These are phyloP conservation scores for Puccinellia tenuiflora DNA, from an alignment of 176 grass and related monocot genomes.

Conservation along the genomic window DNA sequence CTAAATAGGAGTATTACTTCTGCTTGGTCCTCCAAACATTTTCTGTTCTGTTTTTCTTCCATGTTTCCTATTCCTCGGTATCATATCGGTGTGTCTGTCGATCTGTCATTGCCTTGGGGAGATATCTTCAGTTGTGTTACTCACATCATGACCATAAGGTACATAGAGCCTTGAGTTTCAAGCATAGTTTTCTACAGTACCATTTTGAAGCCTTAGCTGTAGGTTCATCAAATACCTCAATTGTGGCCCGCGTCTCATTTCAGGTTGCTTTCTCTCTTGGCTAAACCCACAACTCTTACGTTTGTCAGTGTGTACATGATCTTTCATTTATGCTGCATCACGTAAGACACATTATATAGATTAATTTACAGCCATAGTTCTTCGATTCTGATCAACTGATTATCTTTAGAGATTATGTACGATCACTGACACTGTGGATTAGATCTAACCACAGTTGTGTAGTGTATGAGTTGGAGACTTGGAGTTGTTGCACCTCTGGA, in stretches of 20 bases:
- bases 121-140: background rate
- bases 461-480: background rate
- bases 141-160: slow-evolving; percentile 7
- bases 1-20: too few species aligned
- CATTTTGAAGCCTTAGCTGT: background rate
- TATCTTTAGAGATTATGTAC: background rate
- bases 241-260: background rate
- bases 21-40: background rate
- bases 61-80: background rate
- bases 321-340: background rate
- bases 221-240: slow-evolving; percentile 15
- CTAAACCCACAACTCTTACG: background rate
- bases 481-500: background rate
- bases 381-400: background rate
- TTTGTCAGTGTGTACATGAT: background rate
- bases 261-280: background rate
- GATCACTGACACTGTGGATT: background rate
- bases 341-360: background rate
- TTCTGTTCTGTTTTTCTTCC: background rate
- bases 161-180: background rate
- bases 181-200: slow-evolving; percentile 9
- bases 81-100: background rate
- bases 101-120: background rate
- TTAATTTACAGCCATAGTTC: background rate
- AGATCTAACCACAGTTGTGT: slow-evolving; percentile 11